A percentile compares a stretch with the other conserved stretches of the same genome.
These are phyloP conservation scores for Cynara cardunculus DNA, from an alignment of 129 eudicot species.

Conservation along the genomic window DNA sequence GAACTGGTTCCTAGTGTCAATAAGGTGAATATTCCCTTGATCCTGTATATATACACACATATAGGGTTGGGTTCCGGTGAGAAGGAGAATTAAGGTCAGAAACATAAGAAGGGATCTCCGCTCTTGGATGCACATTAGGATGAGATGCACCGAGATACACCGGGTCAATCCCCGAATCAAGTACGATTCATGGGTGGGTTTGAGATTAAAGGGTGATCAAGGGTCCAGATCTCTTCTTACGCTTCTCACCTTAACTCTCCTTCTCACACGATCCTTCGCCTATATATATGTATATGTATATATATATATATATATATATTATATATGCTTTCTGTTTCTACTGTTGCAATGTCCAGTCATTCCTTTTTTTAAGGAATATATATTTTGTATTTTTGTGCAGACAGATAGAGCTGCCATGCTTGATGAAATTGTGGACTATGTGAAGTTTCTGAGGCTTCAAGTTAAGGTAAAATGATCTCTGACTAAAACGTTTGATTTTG, in stretches of 20 bases:
- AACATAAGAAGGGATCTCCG: no score
- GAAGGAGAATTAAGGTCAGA: no score
- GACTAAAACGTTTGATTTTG: background rate
- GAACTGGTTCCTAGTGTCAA: constrained; percentile 97
- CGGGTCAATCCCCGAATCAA: no score
- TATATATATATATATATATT: background rate
- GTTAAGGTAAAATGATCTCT: constrained; percentile 62
- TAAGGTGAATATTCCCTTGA: constrained; percentile 53
- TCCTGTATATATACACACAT: background rate
- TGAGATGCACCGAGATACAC: no score
- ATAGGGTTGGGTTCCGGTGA: no score
- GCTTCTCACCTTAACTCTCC: no score
- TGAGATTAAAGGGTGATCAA: no score
- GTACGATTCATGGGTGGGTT: no score
- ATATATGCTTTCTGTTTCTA: constrained; percentile 10
- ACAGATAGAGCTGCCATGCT: constrained; percentile 98
- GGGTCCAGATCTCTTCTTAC: no score
- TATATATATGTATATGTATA: background rate
- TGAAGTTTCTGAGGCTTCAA: constrained; percentile 91
- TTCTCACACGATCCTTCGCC: no score
- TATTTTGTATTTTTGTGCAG: constrained; percentile 38
- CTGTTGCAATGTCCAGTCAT: background rate
- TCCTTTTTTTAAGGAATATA: background rate
- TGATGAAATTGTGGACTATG: constrained; percentile 97
- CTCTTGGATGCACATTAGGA: no score